Percentiles rank a stretch among this genome's conserved stretches.
These are phyloP conservation scores for Macadamia tetraphylla DNA, from an alignment of 164 flowering plant species.

Conservation along the genomic window DNA sequence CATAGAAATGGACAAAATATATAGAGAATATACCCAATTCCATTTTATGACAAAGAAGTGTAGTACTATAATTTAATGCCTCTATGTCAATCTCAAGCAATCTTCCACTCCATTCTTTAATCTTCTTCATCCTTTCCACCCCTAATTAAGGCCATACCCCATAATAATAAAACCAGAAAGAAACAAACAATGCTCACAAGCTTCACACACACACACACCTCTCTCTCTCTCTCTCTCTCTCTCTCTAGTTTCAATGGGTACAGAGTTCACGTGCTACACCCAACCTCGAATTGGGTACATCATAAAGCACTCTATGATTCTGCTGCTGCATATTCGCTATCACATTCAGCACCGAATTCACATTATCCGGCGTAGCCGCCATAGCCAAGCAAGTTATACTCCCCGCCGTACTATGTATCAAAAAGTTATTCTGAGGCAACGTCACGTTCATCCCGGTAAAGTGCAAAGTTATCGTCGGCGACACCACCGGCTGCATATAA, in stretches of 20 bases:
- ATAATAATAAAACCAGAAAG: not conserved
- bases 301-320: conserved; percentile 73
- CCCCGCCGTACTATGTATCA: conserved; percentile 67
- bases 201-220: not conserved
- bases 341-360: conserved; percentile 86
- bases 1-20: too few relatives aligned
- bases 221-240: not conserved
- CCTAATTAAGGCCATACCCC: too few relatives aligned
- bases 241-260: conserved; percentile 9
- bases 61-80: too few relatives aligned
- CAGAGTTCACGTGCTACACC: conserved; percentile 81
- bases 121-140: too few relatives aligned
- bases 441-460: conserved; percentile 74
- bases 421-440: conserved; percentile 50
- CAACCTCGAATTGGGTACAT: conserved; percentile 69
- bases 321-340: conserved; percentile 92
- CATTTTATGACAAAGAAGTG: too few relatives aligned
- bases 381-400: conserved; percentile 63
- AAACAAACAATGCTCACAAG: not conserved
- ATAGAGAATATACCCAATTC: too few relatives aligned
- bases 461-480: conserved; percentile 55
- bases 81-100: too few relatives aligned
- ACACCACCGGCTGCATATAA: conserved; percentile 39
- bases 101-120: too few relatives aligned
- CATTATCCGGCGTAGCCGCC: conserved; percentile 70